Evolutionary conservation across 495 filamentous ascomycete genomes (phyloP).

Genomic region (Penicillium flavigenum): DNA sequence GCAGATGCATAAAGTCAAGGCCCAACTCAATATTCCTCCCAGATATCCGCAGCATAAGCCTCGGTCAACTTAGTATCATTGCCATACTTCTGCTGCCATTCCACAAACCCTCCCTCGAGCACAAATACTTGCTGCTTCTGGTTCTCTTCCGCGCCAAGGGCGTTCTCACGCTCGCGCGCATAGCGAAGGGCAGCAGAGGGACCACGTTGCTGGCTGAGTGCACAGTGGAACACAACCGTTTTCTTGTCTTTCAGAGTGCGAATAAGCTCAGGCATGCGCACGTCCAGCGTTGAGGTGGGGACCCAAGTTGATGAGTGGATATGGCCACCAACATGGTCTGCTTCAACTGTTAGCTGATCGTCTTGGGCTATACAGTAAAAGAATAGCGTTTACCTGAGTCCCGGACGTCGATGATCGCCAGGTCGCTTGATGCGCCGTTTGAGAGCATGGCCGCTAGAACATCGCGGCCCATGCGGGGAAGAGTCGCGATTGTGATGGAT

Average conservation of each 20-base stretch:
- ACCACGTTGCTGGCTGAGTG: constrained; percentile 81
- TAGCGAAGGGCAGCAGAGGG: constrained; percentile 48
- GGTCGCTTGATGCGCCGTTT: constrained; percentile 34
- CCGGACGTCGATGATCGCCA: constrained; percentile 86
- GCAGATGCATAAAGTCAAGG: constrained; percentile 7
- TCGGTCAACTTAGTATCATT: constrained; percentile 80
- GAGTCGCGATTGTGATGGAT: constrained; percentile 54
- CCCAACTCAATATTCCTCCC: constrained; percentile 58
- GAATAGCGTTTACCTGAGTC: constrained; percentile 58
- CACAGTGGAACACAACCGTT: constrained; percentile 91
- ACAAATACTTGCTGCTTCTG: constrained; percentile 72
- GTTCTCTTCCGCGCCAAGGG: constrained; percentile 35
- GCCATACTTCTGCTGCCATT: constrained; percentile 87
- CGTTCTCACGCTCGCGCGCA: constrained; percentile 40
- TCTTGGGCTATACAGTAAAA: not conserved
- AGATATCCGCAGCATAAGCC: constrained; percentile 81
- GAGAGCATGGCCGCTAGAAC: constrained; percentile 55
- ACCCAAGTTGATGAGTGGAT: constrained; percentile 71
- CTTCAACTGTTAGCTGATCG: not conserved
- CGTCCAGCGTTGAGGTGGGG: constrained; percentile 70
- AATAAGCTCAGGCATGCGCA: constrained; percentile 75
- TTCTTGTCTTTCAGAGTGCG: constrained; percentile 75
- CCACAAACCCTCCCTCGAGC: constrained; percentile 80
- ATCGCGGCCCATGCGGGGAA: constrained; percentile 64
- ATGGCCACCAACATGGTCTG: constrained; percentile 92